phyloP scores from a whole-genome alignment of 306 rosid species.

The Vigna angularis region DNA sequence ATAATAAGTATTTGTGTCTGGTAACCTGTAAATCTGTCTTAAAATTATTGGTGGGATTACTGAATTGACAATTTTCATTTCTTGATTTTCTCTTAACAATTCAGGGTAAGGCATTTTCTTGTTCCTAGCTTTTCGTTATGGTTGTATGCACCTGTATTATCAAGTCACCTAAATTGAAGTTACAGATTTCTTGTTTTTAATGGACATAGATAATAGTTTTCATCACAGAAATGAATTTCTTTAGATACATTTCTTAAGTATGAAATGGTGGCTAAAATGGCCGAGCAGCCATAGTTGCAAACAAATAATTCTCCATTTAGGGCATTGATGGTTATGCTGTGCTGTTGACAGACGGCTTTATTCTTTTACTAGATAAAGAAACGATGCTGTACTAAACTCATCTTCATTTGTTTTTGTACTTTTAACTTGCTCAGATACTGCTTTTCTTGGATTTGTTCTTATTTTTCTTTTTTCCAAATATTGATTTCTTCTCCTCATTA shows the following conservation, averaged over 20 bases:
- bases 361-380: conserved; percentile 16
- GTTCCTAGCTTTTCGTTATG: not conserved
- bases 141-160: not conserved
- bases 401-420: conserved; percentile 9
- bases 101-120: not conserved
- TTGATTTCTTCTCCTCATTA: not conserved
- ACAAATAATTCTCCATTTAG: not conserved
- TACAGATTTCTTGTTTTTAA: conserved; percentile 27
- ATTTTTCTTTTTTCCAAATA: conserved; percentile 13
- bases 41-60: conserved; percentile 5
- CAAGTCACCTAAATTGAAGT: not conserved
- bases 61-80: not conserved
- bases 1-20: conserved; percentile 2
- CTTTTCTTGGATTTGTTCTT: conserved; percentile 25
- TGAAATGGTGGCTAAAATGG: conserved; percentile 19
- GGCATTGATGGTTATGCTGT: conserved; percentile 12
- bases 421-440: conserved; percentile 14
- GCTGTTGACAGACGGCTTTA: not conserved
- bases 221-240: not conserved
- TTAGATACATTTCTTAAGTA: not conserved
- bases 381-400: conserved; percentile 7
- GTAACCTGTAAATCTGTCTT: not conserved
- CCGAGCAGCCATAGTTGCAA: not conserved
- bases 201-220: conserved; percentile 7
- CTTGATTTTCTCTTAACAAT: conserved; percentile 9